Evolutionary conservation across 768 basidiomycete species (phyloP).

Genomic region (Rickenella mellea): DNA sequence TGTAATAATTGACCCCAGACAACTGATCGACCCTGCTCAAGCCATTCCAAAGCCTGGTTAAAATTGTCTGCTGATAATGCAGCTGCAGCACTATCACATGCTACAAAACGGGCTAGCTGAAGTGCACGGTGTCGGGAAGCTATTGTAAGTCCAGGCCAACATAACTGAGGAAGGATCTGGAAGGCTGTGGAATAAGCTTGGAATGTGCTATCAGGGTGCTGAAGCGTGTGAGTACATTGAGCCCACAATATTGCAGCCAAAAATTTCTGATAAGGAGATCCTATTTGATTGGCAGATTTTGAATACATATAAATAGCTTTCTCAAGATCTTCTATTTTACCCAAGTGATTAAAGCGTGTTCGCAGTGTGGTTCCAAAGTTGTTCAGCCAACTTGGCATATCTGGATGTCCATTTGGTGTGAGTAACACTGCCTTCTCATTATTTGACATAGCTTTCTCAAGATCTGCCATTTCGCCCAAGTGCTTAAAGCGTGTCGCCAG

Average conservation of each 20-base stretch:
- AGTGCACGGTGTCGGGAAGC: too few species aligned
- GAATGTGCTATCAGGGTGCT: too few species aligned
- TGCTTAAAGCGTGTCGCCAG: conserved; percentile 2
- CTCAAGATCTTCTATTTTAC: conserved; percentile 1
- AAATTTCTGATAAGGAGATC: neutral
- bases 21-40: conserved; percentile 15
- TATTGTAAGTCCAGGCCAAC: too few species aligned
- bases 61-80: too few species aligned
- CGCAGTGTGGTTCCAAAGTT: conserved; percentile 4
- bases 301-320: neutral
- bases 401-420: conserved; percentile 7
- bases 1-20: conserved; percentile 15
- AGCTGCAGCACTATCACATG: too few species aligned
- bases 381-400: conserved; percentile 1
- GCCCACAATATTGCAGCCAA: neutral
- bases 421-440: conserved; percentile 4
- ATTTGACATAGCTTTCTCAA: neutral
- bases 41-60: conserved; percentile 15
- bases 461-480: conserved; percentile 2
- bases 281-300: neutral
- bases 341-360: conserved; percentile 5
- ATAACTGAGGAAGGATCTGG: too few species aligned
- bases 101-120: too few species aligned
- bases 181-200: too few species aligned
- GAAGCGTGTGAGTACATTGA: too few species aligned